Evolutionary conservation across 140 eudicot species (phyloP).

Genomic region (Senecio squalidus): DNA sequence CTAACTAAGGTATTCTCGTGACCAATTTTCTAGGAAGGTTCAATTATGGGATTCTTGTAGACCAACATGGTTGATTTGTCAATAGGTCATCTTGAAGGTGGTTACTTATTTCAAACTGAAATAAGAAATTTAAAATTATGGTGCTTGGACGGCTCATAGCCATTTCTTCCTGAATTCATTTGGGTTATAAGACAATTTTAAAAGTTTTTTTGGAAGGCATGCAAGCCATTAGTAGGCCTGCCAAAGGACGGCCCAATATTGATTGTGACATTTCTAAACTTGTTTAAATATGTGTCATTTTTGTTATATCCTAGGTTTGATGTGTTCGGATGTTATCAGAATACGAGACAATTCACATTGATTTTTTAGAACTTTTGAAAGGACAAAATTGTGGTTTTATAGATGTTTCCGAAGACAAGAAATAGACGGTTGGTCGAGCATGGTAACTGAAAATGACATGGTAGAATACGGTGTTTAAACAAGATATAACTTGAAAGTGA

Average conservation of each 20-base stretch:
- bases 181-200: too few relatives aligned
- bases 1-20: too few relatives aligned
- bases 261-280: not conserved
- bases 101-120: too few relatives aligned
- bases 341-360: conserved; percentile 7
- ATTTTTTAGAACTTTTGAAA: conserved; percentile 9
- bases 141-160: too few relatives aligned
- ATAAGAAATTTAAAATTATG: too few relatives aligned
- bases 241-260: conserved; percentile 10
- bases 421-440: conserved; percentile 8
- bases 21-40: too few relatives aligned
- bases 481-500: conserved; percentile 9
- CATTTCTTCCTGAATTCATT: too few relatives aligned
- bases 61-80: too few relatives aligned
- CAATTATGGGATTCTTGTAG: too few relatives aligned
- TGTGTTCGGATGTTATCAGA: conserved; percentile 6
- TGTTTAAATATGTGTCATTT: not conserved
- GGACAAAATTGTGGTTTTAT: conserved; percentile 10
- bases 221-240: conserved; percentile 12
- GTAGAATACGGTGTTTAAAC: not conserved
- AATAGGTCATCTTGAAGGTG: too few relatives aligned
- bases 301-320: not conserved
- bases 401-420: conserved; percentile 16
- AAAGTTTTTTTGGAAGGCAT: conserved; percentile 15
- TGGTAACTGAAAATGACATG: not conserved